These are phyloP conservation scores for Astragalus membranaceus DNA, from an alignment of 306 rosid species.

Conservation along the genomic window DNA sequence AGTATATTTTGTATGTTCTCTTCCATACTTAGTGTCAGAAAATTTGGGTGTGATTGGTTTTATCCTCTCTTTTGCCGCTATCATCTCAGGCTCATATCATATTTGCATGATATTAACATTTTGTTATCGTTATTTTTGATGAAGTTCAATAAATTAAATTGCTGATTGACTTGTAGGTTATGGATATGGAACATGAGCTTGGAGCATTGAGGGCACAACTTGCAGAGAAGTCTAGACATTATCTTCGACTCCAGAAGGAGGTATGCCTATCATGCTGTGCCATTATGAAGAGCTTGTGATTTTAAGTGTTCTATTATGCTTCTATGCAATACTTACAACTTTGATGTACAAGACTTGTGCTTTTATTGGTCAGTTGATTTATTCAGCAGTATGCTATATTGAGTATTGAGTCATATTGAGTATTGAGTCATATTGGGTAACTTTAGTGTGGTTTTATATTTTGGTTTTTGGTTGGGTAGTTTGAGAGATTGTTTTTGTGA, in stretches of 20 bases:
- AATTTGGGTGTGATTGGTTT: background rate
- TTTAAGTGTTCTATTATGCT: background rate
- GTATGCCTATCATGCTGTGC: conserved; percentile 28
- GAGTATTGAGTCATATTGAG: too few species aligned
- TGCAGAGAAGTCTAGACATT: conserved; percentile 68
- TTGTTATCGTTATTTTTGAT: background rate
- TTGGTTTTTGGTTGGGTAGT: too few species aligned
- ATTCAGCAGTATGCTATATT: too few species aligned
- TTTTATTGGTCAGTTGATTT: background rate
- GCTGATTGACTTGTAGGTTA: conserved; percentile 47
- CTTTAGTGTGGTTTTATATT: too few species aligned
- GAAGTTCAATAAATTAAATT: background rate
- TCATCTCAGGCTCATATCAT: background rate
- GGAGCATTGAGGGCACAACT: conserved; percentile 80
- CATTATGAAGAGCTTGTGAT: conserved; percentile 3
- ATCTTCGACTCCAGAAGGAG: conserved; percentile 77
- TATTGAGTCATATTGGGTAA: too few species aligned
- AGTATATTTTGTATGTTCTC: background rate
- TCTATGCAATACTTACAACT: background rate
- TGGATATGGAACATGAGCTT: conserved; percentile 97
- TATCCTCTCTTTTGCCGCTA: background rate
- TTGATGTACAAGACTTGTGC: background rate
- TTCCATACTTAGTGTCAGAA: background rate
- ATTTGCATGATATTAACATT: background rate
- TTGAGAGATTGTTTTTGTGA: too few species aligned